Percentiles rank a stretch among this genome's conserved stretches.
These are phyloP conservation scores for Termitomyces titanicus DNA, from an alignment of 768 basidiomycete species.

Conservation along the genomic window DNA sequence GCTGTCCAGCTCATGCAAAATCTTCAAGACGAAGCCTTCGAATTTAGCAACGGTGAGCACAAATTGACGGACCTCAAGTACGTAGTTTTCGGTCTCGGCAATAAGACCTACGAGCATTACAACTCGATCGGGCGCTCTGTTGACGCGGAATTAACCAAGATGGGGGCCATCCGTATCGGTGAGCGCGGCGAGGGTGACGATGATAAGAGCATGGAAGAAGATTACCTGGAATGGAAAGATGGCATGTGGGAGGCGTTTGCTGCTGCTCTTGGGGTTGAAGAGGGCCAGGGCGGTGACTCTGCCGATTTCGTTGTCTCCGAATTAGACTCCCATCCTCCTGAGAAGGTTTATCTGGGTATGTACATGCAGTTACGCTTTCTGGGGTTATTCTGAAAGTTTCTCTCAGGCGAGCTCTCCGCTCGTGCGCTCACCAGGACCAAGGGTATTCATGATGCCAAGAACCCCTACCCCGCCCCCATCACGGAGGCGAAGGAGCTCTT, in stretches of 20 bases:
- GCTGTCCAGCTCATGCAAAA: slow-evolving; percentile 94
- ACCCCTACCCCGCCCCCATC: slow-evolving; percentile 90
- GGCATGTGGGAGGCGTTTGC: slow-evolving; percentile 93
- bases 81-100: slow-evolving; percentile 91
- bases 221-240: slow-evolving; percentile 99
- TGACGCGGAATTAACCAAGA: slow-evolving; percentile 67
- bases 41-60: slow-evolving; percentile 78
- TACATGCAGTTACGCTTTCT: slow-evolving; percentile 1
- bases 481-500: slow-evolving; percentile 80
- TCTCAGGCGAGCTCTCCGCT: slow-evolving; percentile 86
- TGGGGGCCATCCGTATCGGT: slow-evolving; percentile 85
- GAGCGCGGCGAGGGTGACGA: slow-evolving; percentile 96
- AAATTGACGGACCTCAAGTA: slow-evolving; percentile 85
- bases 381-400: slow-evolving; percentile 12
- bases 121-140: slow-evolving; percentile 83
- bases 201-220: slow-evolving; percentile 99
- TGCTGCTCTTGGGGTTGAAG: slow-evolving; percentile 82
- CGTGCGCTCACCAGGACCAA: slow-evolving; percentile 90
- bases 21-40: slow-evolving; percentile 80
- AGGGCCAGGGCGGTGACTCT: slow-evolving; percentile 92
- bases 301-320: slow-evolving; percentile 93
- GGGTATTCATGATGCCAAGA: slow-evolving; percentile 97
- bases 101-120: slow-evolving; percentile 95
- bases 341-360: slow-evolving; percentile 92
- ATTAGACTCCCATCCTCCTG: slow-evolving; percentile 64